A percentile compares a stretch with the other conserved stretches of the same genome.
Conservation (phyloP, 2,329 filamentous ascomycete genomes). For the Mycogone perniciosa region DNA sequence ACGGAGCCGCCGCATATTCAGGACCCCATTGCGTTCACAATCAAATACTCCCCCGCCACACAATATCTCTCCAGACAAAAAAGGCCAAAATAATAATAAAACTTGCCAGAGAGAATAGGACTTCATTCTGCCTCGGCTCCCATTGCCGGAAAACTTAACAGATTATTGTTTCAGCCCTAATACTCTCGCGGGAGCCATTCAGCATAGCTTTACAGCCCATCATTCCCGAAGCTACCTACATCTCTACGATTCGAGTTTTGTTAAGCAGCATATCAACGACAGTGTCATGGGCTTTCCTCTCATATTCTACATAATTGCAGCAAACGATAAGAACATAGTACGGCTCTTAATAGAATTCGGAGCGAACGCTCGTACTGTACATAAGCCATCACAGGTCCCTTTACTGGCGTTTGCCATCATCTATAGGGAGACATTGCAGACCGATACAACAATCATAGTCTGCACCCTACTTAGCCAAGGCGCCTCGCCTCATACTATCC, state of each 20-base stretch:
- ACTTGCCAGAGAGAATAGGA: not conserved
- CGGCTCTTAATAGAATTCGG: slow-evolving; percentile 3
- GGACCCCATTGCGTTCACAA: not conserved
- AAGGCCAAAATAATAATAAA: not conserved
- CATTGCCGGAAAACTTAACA: not conserved
- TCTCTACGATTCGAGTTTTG: not conserved
- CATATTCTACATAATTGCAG: slow-evolving; percentile 6
- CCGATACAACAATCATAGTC: slow-evolving; percentile 7
- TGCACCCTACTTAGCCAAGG: slow-evolving; percentile 8
- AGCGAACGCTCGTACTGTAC: not conserved
- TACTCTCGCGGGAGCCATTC: slow-evolving; percentile 1
- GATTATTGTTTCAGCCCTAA: not conserved
- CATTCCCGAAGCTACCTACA: not conserved
- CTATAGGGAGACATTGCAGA: not conserved
- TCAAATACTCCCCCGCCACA: not conserved
- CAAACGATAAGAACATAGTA: slow-evolving; percentile 6
- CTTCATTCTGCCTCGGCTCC: slow-evolving; percentile 1
- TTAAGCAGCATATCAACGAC: not conserved
- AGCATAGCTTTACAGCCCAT: not conserved
- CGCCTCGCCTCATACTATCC: not conserved
- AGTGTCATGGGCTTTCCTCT: not conserved
- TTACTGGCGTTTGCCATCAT: slow-evolving; percentile 9
- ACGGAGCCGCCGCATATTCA: not conserved
- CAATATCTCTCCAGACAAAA: not conserved
- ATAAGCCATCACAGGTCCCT: not conserved